Base-by-base conservation (phyloP, 2,329 filamentous ascomycete genomes). In the Aaosphaeria pasadenensis region DNA sequence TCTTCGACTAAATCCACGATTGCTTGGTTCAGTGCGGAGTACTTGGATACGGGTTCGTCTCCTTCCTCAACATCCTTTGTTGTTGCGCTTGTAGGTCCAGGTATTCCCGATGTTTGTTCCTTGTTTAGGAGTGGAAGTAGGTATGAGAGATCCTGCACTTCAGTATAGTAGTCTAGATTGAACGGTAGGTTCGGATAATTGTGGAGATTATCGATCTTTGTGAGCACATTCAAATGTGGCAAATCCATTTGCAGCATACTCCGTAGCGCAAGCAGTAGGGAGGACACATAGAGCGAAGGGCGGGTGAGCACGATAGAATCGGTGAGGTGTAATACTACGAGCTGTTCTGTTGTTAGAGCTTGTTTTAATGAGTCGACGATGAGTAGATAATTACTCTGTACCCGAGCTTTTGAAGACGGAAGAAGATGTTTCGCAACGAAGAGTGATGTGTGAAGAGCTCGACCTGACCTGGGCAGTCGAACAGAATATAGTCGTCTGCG, bases 221-320 rank as follows among this genome's bases (percentile, higher is more conserved):
- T 96, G 29, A 99, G 81, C 53, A 99, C 89, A 64, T 99, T 99
- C 57, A 99, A 79, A 66, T 96, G 90, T 1, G 94, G 91, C 52
- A 97, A 87, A 65, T 97, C 94, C 82, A 99, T 92, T 73, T 97
- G 94, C 45, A 99, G 84, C 92, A 99, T 99, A 60, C 90, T 91
- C 56, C 94, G 87, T 55, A 99, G 83, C 47, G 91, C 92, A 28
- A 99, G 85, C 48, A 99, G 85, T 48, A 99, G 80, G 11, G 95
- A 94, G 57, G 92, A 95, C 50, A 99, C 87, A 72, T 96, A 99
- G 51, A 97, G 82, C 3, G 91, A 96, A 1, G 94, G 94, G 51
- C 95, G 85, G 0, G 91, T 96, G 30, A 97, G 80, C 68, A 90
- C 92, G 67, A 96, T 94, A 5, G 89, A 95, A 70, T 99, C 94